A percentile compares a stretch with the other conserved stretches of the same genome.
Conservation (phyloP, 805 yeast species). For the Blastobotrys americana region DNA sequence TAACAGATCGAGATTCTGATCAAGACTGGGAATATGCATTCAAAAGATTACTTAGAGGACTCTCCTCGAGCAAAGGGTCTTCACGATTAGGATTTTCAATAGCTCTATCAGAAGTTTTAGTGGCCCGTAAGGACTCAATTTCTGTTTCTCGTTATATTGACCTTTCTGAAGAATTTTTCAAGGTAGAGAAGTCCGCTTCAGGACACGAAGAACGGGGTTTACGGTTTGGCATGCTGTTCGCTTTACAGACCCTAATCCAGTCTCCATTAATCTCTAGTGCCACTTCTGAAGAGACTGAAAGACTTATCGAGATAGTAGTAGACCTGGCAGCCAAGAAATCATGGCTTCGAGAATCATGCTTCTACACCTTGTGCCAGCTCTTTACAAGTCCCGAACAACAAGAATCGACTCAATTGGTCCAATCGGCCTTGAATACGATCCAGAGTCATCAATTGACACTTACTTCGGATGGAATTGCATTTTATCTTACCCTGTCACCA, state of each 20-base stretch:
- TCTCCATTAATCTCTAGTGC: constrained; percentile 37
- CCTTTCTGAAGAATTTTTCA: constrained; percentile 33
- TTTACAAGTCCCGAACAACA: constrained; percentile 3
- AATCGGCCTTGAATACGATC: constrained; percentile 35
- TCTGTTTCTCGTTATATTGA: constrained; percentile 35
- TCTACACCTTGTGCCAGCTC: constrained; percentile 60
- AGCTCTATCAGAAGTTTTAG: constrained; percentile 62
- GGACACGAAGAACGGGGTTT: constrained; percentile 80
- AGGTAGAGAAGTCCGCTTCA: constrained; percentile 41
- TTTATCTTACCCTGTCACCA: constrained; percentile 50
- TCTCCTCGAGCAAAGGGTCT: constrained; percentile 72
- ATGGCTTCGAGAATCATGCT: constrained; percentile 81
- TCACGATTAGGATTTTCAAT: constrained; percentile 85
- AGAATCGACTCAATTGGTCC: constrained; percentile 12
- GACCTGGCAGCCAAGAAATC: constrained; percentile 58
- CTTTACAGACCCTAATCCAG: constrained; percentile 66
- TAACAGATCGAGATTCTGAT: constrained; percentile 32
- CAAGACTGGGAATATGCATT: constrained; percentile 79
- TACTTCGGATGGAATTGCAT: constrained; percentile 74
- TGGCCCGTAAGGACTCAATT: constrained; percentile 28
- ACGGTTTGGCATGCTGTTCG: constrained; percentile 78
- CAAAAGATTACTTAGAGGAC: constrained; percentile 69
- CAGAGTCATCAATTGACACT: constrained; percentile 50
- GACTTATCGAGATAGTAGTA: constrained; percentile 43
- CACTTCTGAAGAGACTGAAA: constrained; percentile 30